Evolutionary conservation across 495 filamentous ascomycete species (phyloP).

Genomic region (Aspergillus ellipticus): DNA sequence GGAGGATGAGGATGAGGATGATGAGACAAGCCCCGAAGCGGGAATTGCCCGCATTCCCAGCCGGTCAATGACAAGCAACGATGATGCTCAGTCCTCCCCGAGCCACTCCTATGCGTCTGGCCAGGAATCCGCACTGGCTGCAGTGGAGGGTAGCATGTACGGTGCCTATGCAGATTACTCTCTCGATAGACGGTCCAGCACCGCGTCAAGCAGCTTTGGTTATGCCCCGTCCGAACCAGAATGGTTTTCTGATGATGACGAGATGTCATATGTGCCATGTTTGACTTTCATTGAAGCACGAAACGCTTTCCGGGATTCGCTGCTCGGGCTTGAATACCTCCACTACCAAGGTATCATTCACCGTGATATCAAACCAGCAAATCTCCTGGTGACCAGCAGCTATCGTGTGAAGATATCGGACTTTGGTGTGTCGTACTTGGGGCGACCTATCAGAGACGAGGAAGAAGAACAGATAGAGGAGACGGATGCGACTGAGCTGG

Average conservation of each 20-base stretch:
- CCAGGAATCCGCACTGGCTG: slow-evolving; percentile 46
- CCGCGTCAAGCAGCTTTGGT: slow-evolving; percentile 45
- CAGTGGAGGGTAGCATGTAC: slow-evolving; percentile 73
- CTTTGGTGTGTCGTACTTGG: slow-evolving; percentile 97
- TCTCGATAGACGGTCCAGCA: slow-evolving; percentile 46
- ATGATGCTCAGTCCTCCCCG: slow-evolving; percentile 36
- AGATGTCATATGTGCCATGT: slow-evolving; percentile 85
- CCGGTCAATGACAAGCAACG: slow-evolving; percentile 26
- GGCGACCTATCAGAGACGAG: slow-evolving; percentile 74
- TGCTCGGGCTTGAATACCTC: slow-evolving; percentile 90
- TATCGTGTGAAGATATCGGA: slow-evolving; percentile 97
- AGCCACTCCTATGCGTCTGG: slow-evolving; percentile 43
- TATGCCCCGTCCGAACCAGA: slow-evolving; percentile 56
- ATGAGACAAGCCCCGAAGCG: slow-evolving; percentile 36
- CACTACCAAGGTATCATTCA: slow-evolving; percentile 97
- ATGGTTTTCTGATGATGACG: slow-evolving; percentile 58
- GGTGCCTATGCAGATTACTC: slow-evolving; percentile 60
- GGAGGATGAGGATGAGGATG: slow-evolving; percentile 50
- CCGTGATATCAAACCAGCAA: slow-evolving; percentile 98
- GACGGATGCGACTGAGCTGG: slow-evolving; percentile 76
- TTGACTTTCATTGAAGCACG: slow-evolving; percentile 84
- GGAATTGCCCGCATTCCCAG: slow-evolving; percentile 32
- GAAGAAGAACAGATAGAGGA: slow-evolving; percentile 75
- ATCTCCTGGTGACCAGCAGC: slow-evolving; percentile 81
- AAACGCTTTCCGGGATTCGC: slow-evolving; percentile 84